phyloP scores from a whole-genome alignment of 2,329 filamentous ascomycete genomes.

The Microcyclospora pomicola region DNA sequence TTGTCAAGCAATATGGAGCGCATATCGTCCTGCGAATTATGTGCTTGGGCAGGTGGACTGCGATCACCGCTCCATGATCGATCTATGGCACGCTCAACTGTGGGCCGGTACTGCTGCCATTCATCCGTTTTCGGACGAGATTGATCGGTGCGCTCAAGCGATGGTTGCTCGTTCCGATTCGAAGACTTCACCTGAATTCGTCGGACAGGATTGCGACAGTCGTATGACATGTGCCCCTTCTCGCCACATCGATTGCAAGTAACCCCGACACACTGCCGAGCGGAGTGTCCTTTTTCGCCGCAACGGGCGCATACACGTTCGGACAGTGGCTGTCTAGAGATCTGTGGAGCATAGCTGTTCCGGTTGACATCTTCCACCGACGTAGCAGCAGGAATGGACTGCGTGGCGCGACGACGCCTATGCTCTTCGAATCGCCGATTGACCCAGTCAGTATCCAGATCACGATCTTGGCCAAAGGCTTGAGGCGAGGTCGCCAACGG shows the following conservation, averaged over 20 bases:
- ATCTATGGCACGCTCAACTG: neutral
- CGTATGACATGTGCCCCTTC: conserved; percentile 1
- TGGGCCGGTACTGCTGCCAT: neutral
- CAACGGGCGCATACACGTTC: neutral
- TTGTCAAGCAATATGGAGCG: neutral
- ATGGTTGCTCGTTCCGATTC: neutral
- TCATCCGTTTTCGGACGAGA: neutral
- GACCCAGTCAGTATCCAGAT: conserved; percentile 7
- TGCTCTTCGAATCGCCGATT: conserved; percentile 9
- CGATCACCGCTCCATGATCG: neutral
- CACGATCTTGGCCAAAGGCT: neutral
- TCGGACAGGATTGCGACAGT: conserved; percentile 2
- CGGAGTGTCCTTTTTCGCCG: conserved; percentile 7
- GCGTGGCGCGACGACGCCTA: conserved; percentile 2
- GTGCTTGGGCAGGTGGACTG: neutral
- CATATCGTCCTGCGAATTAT: neutral
- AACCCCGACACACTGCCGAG: conserved; percentile 7
- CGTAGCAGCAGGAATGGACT: neutral
- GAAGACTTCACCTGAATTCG: neutral
- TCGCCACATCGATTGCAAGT: conserved; percentile 5
- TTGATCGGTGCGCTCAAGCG: no score
- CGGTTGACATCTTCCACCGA: neutral
- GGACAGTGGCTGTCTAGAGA: neutral
- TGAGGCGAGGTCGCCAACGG: no score
- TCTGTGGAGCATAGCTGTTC: no score